Evolutionary conservation across 257 asterid genomes (phyloP).

Genomic region (Capsicum chinense): DNA sequence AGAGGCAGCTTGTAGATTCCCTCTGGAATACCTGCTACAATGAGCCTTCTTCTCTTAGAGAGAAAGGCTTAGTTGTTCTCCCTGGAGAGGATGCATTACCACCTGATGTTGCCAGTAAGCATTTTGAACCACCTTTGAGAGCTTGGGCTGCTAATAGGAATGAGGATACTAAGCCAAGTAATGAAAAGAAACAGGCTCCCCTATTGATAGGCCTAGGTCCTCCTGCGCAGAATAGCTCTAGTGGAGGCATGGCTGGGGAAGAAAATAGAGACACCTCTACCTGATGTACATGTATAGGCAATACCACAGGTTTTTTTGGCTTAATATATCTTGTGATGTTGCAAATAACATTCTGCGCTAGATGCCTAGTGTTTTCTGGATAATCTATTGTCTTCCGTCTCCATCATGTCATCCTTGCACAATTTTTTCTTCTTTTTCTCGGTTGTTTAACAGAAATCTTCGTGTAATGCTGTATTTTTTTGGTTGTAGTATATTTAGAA

Average conservation of each 20-base stretch:
- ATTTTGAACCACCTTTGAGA: constrained; percentile 78
- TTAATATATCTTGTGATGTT: neutral
- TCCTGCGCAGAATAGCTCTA: constrained; percentile 22
- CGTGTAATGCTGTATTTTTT: neutral
- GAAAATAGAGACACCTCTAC: constrained; percentile 31
- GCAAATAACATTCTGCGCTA: neutral
- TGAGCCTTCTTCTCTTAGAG: constrained; percentile 79
- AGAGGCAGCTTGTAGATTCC: constrained; percentile 78
- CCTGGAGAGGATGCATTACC: constrained; percentile 87
- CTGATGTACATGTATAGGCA: constrained; percentile 15
- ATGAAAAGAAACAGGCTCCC: constrained; percentile 57
- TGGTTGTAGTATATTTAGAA: neutral
- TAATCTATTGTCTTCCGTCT: neutral
- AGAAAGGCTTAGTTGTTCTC: constrained; percentile 68
- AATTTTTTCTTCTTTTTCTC: no score
- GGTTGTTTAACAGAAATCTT: neutral
- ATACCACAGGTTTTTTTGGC: neutral
- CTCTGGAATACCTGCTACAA: constrained; percentile 68
- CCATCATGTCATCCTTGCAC: neutral
- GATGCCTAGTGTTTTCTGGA: neutral
- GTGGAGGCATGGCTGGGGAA: neutral
- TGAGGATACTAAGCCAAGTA: constrained; percentile 40
- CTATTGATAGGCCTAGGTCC: constrained; percentile 63
- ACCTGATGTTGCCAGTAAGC: constrained; percentile 83
- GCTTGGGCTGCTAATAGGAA: constrained; percentile 74